Evolutionary conservation across 2,329 filamentous ascomycete species (phyloP).

Genomic region (Monosporascus sp.): DNA sequence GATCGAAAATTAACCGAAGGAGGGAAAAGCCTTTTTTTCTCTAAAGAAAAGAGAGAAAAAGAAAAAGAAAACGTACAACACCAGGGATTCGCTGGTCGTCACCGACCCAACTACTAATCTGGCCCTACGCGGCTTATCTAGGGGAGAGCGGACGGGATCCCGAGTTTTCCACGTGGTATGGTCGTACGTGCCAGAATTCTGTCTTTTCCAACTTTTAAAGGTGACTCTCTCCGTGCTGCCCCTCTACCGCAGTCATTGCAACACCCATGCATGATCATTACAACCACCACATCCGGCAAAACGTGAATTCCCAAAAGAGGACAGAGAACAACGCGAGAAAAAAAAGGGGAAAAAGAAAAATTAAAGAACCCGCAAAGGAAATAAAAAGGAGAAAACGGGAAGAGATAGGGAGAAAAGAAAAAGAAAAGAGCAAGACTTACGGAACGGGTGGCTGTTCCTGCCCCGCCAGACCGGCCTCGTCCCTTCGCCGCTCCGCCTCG

Average conservation of each 20-base stretch:
- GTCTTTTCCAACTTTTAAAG: constrained; percentile 9
- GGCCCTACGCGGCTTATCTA: constrained; percentile 15
- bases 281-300: neutral
- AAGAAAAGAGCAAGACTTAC: constrained; percentile 29
- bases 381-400: neutral
- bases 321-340: neutral
- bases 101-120: constrained; percentile 5
- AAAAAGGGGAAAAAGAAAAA: neutral
- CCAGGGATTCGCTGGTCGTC: constrained; percentile 13
- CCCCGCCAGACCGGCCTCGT: constrained; percentile 21
- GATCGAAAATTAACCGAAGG: neutral
- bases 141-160: constrained; percentile 20
- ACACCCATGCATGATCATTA: too few relatives aligned
- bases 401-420: neutral
- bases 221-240: neutral
- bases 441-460: constrained; percentile 34
- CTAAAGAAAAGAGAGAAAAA: neutral
- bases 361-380: neutral
- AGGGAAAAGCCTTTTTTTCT: neutral
- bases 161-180: constrained; percentile 14
- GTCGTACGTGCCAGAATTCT: constrained; percentile 12
- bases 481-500: constrained; percentile 40
- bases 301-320: neutral
- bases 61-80: constrained; percentile 17
- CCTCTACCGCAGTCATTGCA: neutral